Base-by-base conservation (phyloP, 805 yeast species). In the Wilhelminamyces savonicus region DNA sequence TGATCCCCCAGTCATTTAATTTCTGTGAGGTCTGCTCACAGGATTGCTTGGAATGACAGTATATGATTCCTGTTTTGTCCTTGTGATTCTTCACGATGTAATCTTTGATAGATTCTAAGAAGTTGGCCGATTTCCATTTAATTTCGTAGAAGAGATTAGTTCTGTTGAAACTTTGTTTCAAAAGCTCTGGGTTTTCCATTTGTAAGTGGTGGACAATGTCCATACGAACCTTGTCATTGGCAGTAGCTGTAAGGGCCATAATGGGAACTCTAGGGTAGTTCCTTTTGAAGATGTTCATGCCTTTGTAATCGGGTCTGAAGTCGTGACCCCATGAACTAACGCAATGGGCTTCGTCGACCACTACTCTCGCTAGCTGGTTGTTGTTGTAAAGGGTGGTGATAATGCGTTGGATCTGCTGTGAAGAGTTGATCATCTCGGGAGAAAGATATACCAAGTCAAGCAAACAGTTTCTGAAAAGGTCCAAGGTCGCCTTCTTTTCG, bases 311-410 rank as follows among this genome's bases (percentile, higher is more conserved):
- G 0, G 97, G 97, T 30, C 98, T 69, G 54, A 92, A 92, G 56
- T 92, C 98, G 56, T 92, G 98, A 13, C 98, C 98, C 98, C 98
- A 92, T 8, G 94, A 82, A 30, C 95, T 85, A 26, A 92, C 94
- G 69, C 98, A 92, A 59, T 92, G 98, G 0, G 98, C 98, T 51
- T 86, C 98, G 59, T 92, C 98, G 26, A 92, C 86, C 8, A 92
- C 95, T 22, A 92, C 70, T 31, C 97, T 66, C 0, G 97, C 95
- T 21, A 92, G 60, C 43, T 63, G 60, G 10, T 69, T 62, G 17
- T 66, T 68, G 12, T 65, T 59, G 50, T 82, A 66, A 6, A 92
- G 59, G 28, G 56, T 64, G 8, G 66, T 55, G 31, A 92, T 76
- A 1, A 80, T 78, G 31, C 62, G 66, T 45, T 74, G 80, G 25